These are phyloP conservation scores for Pseudozyma flocculosa DNA, from an alignment of 1,284 basidiomycete species.

Conservation along the genomic window DNA sequence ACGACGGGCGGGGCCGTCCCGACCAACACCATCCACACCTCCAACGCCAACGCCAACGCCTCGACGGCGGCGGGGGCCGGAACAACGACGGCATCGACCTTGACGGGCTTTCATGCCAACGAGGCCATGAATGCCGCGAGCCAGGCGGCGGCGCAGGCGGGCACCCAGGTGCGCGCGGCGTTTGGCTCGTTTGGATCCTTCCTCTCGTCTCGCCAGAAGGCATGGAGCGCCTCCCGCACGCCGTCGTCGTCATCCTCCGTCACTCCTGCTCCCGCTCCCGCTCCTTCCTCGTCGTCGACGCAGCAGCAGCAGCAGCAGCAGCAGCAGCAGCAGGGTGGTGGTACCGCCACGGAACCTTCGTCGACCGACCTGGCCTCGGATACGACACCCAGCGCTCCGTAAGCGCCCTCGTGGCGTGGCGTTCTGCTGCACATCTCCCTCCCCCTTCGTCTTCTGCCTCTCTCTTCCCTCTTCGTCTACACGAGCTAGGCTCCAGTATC, in stretches of 20 bases:
- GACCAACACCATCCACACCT: constrained; percentile 1
- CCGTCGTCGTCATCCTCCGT: neutral
- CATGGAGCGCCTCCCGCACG: constrained; percentile 12
- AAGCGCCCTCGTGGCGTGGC: too few relatives aligned
- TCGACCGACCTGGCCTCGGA: too few relatives aligned
- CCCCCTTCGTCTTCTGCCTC: too few relatives aligned
- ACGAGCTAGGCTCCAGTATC: too few relatives aligned
- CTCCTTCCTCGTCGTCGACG: too few relatives aligned
- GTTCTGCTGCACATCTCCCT: too few relatives aligned
- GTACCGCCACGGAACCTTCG: too few relatives aligned
- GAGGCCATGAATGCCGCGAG: constrained; percentile 29
- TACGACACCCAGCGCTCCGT: too few relatives aligned
- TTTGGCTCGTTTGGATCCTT: constrained; percentile 51
- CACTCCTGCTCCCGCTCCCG: too few relatives aligned
- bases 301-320: too few relatives aligned
- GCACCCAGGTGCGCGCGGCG: constrained; percentile 48
- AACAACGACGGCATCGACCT: neutral
- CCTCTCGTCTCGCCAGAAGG: constrained; percentile 38
- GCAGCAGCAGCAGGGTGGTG: too few relatives aligned
- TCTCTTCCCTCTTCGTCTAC: too few relatives aligned
- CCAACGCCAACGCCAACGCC: constrained; percentile 15
- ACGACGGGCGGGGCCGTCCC: constrained; percentile 8
- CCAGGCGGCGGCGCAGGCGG: constrained; percentile 43
- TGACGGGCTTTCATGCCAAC: constrained; percentile 2
- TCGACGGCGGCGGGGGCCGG: neutral